Evolutionary conservation across 192 early-diverging fungal genomes (phyloP).

Genomic region (Ambispora gerdemannii): DNA sequence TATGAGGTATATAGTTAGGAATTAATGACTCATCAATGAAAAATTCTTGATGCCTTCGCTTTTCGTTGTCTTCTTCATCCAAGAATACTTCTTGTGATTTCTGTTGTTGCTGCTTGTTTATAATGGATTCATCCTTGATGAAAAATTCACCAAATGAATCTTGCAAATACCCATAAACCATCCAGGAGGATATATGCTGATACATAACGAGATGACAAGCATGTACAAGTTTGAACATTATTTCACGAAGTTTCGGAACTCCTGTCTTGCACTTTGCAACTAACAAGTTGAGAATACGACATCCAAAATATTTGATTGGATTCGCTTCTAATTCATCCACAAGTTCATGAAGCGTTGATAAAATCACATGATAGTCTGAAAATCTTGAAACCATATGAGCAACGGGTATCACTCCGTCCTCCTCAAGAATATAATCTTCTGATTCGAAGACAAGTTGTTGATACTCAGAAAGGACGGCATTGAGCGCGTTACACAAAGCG

Average conservation of each 20-base stretch:
- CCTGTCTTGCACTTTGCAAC: conserved; percentile 51
- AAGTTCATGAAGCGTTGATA: conserved; percentile 46
- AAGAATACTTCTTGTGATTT: not conserved
- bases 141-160: conserved; percentile 70
- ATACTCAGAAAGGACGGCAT: conserved; percentile 43
- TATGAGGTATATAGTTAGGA: conserved; percentile 50
- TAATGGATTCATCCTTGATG: conserved; percentile 32
- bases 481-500: conserved; percentile 49
- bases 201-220: conserved; percentile 52
- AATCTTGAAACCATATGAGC: conserved; percentile 41
- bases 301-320: conserved; percentile 43
- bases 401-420: conserved; percentile 47
- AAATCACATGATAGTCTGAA: conserved; percentile 49
- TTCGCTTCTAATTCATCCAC: conserved; percentile 38
- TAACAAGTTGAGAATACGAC: conserved; percentile 49
- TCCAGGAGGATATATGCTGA: conserved; percentile 61
- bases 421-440: conserved; percentile 50
- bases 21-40: conserved; percentile 42
- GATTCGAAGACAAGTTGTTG: conserved; percentile 47
- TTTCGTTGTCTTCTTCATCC: conserved; percentile 20
- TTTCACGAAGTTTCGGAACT: conserved; percentile 45
- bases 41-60: conserved; percentile 51
- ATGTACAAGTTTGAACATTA: conserved; percentile 47
- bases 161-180: conserved; percentile 61
- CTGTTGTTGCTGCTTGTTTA: not conserved